Conservation (phyloP, 2,329 filamentous ascomycete species). For the Nigrospora sphaerica region DNA sequence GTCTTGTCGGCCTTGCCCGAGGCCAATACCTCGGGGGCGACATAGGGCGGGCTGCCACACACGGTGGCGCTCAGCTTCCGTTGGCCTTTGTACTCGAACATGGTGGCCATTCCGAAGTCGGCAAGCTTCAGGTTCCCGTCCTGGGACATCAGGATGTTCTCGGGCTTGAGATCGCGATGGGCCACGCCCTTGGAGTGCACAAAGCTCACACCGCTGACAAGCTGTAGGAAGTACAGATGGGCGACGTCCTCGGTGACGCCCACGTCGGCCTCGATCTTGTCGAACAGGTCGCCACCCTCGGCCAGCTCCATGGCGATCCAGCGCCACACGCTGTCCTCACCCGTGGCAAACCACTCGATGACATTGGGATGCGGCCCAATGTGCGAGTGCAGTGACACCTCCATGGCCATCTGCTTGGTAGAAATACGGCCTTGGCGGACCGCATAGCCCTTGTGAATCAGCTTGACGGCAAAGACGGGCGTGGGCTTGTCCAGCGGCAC, state of each 20-base stretch:
- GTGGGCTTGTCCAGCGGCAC: slow-evolving; percentile 60
- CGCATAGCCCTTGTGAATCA: slow-evolving; percentile 97
- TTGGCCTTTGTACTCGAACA: slow-evolving; percentile 84
- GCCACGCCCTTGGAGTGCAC: slow-evolving; percentile 95
- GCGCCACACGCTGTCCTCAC: slow-evolving; percentile 79
- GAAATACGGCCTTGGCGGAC: slow-evolving; percentile 82
- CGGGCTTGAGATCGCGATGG: slow-evolving; percentile 86
- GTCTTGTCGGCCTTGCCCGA: slow-evolving; percentile 41
- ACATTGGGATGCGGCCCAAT: slow-evolving; percentile 88
- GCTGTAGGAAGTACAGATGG: slow-evolving; percentile 91
- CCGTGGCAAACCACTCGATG: slow-evolving; percentile 84
- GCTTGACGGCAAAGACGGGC: slow-evolving; percentile 93
- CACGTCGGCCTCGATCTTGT: slow-evolving; percentile 98
- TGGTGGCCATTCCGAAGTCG: slow-evolving; percentile 90
- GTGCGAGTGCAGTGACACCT: slow-evolving; percentile 83
- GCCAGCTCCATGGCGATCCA: slow-evolving; percentile 99
- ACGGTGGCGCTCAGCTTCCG: slow-evolving; percentile 80
- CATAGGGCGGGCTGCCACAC: slow-evolving; percentile 94
- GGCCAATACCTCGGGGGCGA: slow-evolving; percentile 81
- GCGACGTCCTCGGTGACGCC: slow-evolving; percentile 93
- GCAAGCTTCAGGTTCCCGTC: slow-evolving; percentile 88
- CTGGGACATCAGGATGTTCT: slow-evolving; percentile 85
- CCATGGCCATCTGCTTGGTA: slow-evolving; percentile 83
- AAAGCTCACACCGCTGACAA: slow-evolving; percentile 84
- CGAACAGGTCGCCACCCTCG: slow-evolving; percentile 91